These are phyloP conservation scores for Tricholoma hemisulphureum DNA, from an alignment of 768 basidiomycete species.

Conservation along the genomic window DNA sequence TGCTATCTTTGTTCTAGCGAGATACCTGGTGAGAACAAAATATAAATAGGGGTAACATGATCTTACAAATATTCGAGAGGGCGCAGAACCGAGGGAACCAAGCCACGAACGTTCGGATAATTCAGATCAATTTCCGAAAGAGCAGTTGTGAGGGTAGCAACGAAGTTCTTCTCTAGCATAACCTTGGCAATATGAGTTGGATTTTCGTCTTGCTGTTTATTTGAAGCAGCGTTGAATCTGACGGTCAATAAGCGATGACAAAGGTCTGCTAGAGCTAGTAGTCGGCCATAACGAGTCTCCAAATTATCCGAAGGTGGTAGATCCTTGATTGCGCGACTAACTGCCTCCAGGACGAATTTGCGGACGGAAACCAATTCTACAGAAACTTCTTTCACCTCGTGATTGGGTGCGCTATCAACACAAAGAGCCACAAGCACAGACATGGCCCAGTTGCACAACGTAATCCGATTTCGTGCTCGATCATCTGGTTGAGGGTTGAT, in stretches of 20 bases:
- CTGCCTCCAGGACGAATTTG: constrained; percentile 86
- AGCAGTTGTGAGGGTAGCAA: constrained; percentile 81
- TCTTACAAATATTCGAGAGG: constrained; percentile 88
- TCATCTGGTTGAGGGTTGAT: constrained; percentile 61
- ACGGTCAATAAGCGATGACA: constrained; percentile 85
- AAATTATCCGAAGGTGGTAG: constrained; percentile 52
- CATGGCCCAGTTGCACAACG: constrained; percentile 83
- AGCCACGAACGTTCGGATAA: constrained; percentile 83
- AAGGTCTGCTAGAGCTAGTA: constrained; percentile 84
- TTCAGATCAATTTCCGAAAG: constrained; percentile 93
- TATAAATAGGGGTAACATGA: background rate
- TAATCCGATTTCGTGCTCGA: constrained; percentile 54
- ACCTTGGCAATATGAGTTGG: constrained; percentile 92
- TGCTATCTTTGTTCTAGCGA: constrained; percentile 83
- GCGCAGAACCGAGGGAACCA: constrained; percentile 84
- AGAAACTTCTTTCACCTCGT: constrained; percentile 74
- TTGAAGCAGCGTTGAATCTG: constrained; percentile 58
- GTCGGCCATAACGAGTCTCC: constrained; percentile 81
- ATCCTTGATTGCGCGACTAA: constrained; percentile 87
- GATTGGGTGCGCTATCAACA: constrained; percentile 68
- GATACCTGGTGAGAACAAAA: constrained; percentile 13
- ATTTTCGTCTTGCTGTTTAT: constrained; percentile 66
- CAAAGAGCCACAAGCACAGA: constrained; percentile 92
- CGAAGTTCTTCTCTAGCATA: constrained; percentile 98
- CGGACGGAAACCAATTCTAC: constrained; percentile 84